phyloP scores from a whole-genome alignment of 1,284 basidiomycete species.

The Marasmius sp. region DNA sequence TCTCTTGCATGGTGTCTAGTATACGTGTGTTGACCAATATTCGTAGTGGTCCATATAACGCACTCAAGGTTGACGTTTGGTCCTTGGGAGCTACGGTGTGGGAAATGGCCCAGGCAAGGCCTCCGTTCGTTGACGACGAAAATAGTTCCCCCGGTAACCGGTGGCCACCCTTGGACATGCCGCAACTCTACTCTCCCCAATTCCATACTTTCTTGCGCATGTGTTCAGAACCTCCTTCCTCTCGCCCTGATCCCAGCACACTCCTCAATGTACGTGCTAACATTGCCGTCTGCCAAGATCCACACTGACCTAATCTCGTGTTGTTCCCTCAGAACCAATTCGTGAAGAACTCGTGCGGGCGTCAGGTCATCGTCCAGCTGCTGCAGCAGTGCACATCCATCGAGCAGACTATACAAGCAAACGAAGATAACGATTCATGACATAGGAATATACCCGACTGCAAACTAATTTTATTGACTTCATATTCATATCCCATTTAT shows the following conservation, averaged over 20 bases:
- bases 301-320: neutral
- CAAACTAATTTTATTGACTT: slow-evolving; percentile 4
- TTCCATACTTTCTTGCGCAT: slow-evolving; percentile 73
- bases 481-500: slow-evolving; percentile 55
- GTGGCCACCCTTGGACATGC: slow-evolving; percentile 62
- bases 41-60: slow-evolving; percentile 63
- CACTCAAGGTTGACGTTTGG: slow-evolving; percentile 77
- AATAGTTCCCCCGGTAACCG: slow-evolving; percentile 46
- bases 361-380: slow-evolving; percentile 61
- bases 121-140: slow-evolving; percentile 66
- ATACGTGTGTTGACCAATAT: slow-evolving; percentile 3
- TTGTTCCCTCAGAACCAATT: slow-evolving; percentile 49
- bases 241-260: slow-evolving; percentile 57
- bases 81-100: slow-evolving; percentile 79
- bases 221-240: slow-evolving; percentile 61
- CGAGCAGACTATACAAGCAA: slow-evolving; percentile 50
- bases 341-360: slow-evolving; percentile 66
- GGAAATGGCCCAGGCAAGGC: slow-evolving; percentile 74
- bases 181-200: slow-evolving; percentile 61
- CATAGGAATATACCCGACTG: slow-evolving; percentile 20
- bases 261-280: slow-evolving; percentile 55
- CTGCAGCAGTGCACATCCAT: slow-evolving; percentile 67
- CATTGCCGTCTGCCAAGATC: neutral
- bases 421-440: slow-evolving; percentile 18
- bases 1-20: neutral